A percentile compares a stretch with the other conserved stretches of the same genome.
phyloP scores from a whole-genome alignment of 306 rosid species.

The Rosa rugosa region DNA sequence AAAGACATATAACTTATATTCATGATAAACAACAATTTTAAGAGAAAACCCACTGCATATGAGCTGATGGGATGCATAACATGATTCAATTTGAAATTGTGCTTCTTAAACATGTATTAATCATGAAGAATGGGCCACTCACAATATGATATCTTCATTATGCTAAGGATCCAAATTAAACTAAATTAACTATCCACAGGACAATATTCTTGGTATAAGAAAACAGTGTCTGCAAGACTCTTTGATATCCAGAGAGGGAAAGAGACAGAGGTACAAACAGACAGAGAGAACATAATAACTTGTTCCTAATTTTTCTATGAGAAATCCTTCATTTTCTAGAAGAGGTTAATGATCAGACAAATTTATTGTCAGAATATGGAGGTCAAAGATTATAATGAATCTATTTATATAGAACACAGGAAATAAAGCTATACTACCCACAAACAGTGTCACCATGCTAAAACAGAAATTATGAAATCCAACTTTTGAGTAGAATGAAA shows the following conservation, averaged over 20 bases:
- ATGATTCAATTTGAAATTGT: not conserved
- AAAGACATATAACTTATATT: conserved; percentile 16
- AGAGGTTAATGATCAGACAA: not conserved
- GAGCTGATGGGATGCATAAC: not conserved
- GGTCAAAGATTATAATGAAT: not conserved
- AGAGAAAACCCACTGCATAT: not conserved
- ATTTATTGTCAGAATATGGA: not conserved
- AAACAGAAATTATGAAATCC: too few relatives aligned
- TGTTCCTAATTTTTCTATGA: not conserved
- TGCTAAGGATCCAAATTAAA: not conserved
- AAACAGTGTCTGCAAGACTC: not conserved
- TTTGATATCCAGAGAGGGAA: not conserved
- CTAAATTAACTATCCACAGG: not conserved
- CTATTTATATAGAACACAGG: too few relatives aligned
- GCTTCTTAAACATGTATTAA: not conserved
- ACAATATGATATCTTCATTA: not conserved
- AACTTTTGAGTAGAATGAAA: too few relatives aligned
- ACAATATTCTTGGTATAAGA: not conserved
- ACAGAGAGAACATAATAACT: not conserved
- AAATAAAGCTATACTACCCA: too few relatives aligned
- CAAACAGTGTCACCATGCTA: too few relatives aligned
- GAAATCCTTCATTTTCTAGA: not conserved
- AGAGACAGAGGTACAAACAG: not conserved
- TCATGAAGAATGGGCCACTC: not conserved
- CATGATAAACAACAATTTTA: not conserved